Evolutionary conservation across 1,284 basidiomycete species (phyloP).

Genomic region (Hemileia vastatrix): DNA sequence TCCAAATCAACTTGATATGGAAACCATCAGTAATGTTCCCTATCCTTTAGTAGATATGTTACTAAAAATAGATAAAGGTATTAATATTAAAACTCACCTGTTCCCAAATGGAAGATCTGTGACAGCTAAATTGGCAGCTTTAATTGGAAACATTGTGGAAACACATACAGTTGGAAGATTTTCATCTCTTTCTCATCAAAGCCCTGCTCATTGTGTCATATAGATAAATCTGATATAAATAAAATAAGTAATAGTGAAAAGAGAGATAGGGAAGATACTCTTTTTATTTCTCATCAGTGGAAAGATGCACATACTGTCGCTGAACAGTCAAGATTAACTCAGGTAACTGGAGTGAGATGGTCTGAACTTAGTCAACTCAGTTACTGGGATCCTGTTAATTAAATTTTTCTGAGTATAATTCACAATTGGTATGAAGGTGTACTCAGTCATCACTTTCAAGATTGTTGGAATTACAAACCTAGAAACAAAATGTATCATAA

Average conservation of each 20-base stretch:
- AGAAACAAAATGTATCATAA: too few relatives aligned
- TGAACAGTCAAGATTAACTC: not conserved
- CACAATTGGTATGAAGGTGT: slow-evolving; percentile 3
- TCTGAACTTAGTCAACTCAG: slow-evolving; percentile 8
- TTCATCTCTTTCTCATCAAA: not conserved
- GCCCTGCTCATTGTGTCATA: not conserved
- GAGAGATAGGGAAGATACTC: not conserved
- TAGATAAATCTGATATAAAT: not conserved
- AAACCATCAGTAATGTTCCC: not conserved
- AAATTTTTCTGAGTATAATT: not conserved
- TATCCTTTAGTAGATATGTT: not conserved
- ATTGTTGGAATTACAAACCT: slow-evolving; percentile 5
- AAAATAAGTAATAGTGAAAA: not conserved
- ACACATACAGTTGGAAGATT: not conserved
- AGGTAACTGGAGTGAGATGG: slow-evolving; percentile 1
- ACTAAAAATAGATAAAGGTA: not conserved
- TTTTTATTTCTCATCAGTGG: not conserved
- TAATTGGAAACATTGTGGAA: not conserved
- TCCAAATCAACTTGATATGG: not conserved
- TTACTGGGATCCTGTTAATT: slow-evolving; percentile 2
- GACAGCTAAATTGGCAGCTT: not conserved
- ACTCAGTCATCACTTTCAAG: slow-evolving; percentile 2
- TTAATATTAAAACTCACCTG: not conserved
- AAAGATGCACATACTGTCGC: not conserved
- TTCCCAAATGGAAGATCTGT: not conserved